These are phyloP conservation scores for Neurospora sp. DNA, from an alignment of 495 filamentous ascomycete species.

Conservation along the genomic window DNA sequence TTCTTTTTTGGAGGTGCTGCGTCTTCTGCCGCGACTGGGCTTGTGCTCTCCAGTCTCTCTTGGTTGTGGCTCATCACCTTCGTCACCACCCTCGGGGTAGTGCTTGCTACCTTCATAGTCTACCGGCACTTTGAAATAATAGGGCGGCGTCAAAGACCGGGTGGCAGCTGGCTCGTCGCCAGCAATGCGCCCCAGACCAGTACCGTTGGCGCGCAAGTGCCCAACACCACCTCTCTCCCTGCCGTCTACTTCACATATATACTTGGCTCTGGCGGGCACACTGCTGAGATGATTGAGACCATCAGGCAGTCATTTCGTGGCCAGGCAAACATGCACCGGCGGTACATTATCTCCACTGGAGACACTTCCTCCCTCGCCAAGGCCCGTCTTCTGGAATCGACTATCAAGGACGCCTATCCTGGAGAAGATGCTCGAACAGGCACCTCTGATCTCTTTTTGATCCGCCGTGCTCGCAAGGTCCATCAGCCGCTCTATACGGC, in stretches of 20 bases:
- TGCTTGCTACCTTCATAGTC: background rate
- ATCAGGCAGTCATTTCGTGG: slow-evolving; percentile 41
- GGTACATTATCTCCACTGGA: slow-evolving; percentile 69
- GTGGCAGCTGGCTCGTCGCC: background rate
- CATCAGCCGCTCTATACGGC: slow-evolving; percentile 69
- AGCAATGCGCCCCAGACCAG: background rate
- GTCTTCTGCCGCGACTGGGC: background rate
- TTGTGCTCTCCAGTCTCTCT: slow-evolving; percentile 9
- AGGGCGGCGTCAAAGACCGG: background rate
- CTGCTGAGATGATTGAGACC: slow-evolving; percentile 83
- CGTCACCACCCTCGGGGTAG: background rate
- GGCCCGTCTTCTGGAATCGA: slow-evolving; percentile 24
- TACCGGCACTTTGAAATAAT: background rate
- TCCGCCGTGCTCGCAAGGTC: slow-evolving; percentile 63
- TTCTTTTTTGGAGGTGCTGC: slow-evolving; percentile 5
- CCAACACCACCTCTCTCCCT: slow-evolving; percentile 15
- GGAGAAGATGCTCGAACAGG: slow-evolving; percentile 14
- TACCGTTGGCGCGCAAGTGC: background rate
- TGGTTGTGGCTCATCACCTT: slow-evolving; percentile 11
- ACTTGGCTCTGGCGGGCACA: slow-evolving; percentile 89
- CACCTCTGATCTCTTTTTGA: slow-evolving; percentile 46
- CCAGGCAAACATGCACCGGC: slow-evolving; percentile 51
- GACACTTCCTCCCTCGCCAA: slow-evolving; percentile 55
- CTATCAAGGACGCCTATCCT: slow-evolving; percentile 15
- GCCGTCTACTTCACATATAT: slow-evolving; percentile 67